These are phyloP conservation scores for Gloeophyllum trabeum DNA, from an alignment of 768 basidiomycete genomes.

Conservation along the genomic window DNA sequence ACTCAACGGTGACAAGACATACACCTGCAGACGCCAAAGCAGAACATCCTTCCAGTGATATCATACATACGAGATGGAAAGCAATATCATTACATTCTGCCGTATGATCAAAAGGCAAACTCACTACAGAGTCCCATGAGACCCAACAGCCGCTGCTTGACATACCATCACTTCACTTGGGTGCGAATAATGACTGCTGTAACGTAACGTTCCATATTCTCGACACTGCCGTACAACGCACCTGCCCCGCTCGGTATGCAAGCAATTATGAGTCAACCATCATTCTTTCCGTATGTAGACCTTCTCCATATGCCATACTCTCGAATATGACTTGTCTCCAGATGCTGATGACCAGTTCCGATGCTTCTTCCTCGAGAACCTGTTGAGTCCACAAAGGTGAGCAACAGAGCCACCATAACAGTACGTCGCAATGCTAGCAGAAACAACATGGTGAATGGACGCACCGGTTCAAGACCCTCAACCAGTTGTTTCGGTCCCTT, in stretches of 20 bases:
- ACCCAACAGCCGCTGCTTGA: background rate
- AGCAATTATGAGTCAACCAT: slow-evolving; percentile 47
- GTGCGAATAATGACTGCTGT: background rate
- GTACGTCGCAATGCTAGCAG: background rate
- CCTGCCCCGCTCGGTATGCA: slow-evolving; percentile 28
- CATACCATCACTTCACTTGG: background rate
- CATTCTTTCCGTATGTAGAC: slow-evolving; percentile 77
- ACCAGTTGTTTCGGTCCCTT: slow-evolving; percentile 77
- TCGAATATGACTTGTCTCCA: slow-evolving; percentile 95
- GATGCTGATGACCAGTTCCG: slow-evolving; percentile 61
- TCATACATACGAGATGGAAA: too few species aligned
- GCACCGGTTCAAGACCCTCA: slow-evolving; percentile 84
- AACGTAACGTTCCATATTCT: background rate
- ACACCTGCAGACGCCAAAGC: too few species aligned
- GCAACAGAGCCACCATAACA: background rate
- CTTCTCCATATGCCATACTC: slow-evolving; percentile 87
- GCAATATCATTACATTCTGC: background rate
- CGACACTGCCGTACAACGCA: slow-evolving; percentile 41
- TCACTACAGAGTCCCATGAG: background rate
- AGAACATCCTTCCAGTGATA: background rate
- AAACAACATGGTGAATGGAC: slow-evolving; percentile 19
- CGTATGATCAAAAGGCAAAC: background rate
- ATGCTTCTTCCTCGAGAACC: slow-evolving; percentile 91
- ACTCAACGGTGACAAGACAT: too few species aligned
- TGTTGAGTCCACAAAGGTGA: slow-evolving; percentile 17